These are phyloP conservation scores for Lachancea waltii DNA, from an alignment of 805 yeast genomes.

Conservation along the genomic window DNA sequence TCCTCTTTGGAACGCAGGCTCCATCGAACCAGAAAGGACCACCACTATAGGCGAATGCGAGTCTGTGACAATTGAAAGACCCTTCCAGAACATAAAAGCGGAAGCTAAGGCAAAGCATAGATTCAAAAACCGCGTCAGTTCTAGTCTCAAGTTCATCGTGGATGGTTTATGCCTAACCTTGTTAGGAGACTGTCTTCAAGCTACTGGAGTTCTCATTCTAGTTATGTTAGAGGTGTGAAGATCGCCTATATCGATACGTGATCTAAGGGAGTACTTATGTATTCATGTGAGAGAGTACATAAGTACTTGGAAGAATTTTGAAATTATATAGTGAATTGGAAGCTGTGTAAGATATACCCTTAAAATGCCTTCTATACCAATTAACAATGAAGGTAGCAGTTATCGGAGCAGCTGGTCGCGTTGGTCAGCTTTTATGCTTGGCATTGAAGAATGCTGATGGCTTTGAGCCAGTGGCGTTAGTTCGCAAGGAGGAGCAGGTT, in stretches of 20 bases:
- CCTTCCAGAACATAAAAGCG: slow-evolving; percentile 90
- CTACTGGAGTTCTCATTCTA: not conserved
- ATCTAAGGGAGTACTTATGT: no score
- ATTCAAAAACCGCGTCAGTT: slow-evolving; percentile 58
- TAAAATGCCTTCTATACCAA: not conserved
- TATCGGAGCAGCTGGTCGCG: slow-evolving; percentile 57
- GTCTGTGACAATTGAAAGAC: slow-evolving; percentile 65
- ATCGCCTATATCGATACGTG: no score
- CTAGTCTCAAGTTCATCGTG: slow-evolving; percentile 54
- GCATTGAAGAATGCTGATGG: slow-evolving; percentile 26
- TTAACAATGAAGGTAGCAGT: slow-evolving; percentile 34
- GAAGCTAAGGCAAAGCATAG: slow-evolving; percentile 77
- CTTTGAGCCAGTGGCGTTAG: slow-evolving; percentile 38
- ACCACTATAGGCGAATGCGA: slow-evolving; percentile 93
- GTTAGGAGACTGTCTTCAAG: no score
- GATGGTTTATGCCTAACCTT: not conserved
- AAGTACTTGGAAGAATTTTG: not conserved
- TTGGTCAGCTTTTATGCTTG: slow-evolving; percentile 44
- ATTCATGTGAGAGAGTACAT: not conserved
- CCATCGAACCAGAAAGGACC: slow-evolving; percentile 97
- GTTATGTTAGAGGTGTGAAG: not conserved
- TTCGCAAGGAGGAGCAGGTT: slow-evolving; percentile 43
- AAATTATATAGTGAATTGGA: not conserved
- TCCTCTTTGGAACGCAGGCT: slow-evolving; percentile 98
- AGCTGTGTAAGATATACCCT: not conserved